These are phyloP conservation scores for Pythium diclinum DNA, from an alignment of 352 stramenopile genomes.

Conservation along the genomic window DNA sequence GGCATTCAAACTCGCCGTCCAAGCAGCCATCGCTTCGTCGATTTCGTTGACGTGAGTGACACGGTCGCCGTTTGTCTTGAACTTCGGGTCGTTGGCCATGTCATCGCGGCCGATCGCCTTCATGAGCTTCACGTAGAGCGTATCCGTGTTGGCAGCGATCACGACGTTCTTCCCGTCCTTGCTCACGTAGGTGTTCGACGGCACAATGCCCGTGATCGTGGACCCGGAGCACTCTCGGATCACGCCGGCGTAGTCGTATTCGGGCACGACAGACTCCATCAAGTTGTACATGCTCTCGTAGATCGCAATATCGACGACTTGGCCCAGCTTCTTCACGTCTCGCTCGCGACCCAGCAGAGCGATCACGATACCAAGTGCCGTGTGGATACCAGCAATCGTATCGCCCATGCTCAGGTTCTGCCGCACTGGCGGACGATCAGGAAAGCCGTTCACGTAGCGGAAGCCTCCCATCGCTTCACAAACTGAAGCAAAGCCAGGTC, in stretches of 20 bases:
- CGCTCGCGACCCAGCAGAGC: slow-evolving; percentile 73
- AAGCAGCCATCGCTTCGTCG: slow-evolving; percentile 50
- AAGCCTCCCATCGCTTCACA: slow-evolving; percentile 87
- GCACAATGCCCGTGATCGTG: slow-evolving; percentile 86
- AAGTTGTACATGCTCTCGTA: slow-evolving; percentile 89
- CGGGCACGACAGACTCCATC: slow-evolving; percentile 79
- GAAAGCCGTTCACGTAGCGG: slow-evolving; percentile 85
- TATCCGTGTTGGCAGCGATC: slow-evolving; percentile 83
- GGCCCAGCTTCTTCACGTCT: slow-evolving; percentile 36
- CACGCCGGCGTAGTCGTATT: slow-evolving; percentile 79
- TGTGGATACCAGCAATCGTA: slow-evolving; percentile 81
- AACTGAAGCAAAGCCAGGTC: slow-evolving; percentile 80
- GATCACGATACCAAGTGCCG: slow-evolving; percentile 77
- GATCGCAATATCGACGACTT: slow-evolving; percentile 85
- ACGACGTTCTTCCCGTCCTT: slow-evolving; percentile 84
- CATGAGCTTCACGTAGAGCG: slow-evolving; percentile 81
- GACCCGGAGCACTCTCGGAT: slow-evolving; percentile 83
- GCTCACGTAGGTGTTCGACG: slow-evolving; percentile 84
- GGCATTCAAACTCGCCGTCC: slow-evolving; percentile 48
- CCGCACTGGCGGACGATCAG: slow-evolving; percentile 67
- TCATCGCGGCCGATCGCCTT: slow-evolving; percentile 55
- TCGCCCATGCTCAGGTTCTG: slow-evolving; percentile 85
- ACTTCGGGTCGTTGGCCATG: slow-evolving; percentile 55
- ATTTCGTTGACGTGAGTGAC: slow-evolving; percentile 61
- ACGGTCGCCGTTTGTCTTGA: slow-evolving; percentile 65